Evolutionary conservation across 164 flowering plant genomes (phyloP).

Genomic region (Kalanchoe fedtschenkoi): DNA sequence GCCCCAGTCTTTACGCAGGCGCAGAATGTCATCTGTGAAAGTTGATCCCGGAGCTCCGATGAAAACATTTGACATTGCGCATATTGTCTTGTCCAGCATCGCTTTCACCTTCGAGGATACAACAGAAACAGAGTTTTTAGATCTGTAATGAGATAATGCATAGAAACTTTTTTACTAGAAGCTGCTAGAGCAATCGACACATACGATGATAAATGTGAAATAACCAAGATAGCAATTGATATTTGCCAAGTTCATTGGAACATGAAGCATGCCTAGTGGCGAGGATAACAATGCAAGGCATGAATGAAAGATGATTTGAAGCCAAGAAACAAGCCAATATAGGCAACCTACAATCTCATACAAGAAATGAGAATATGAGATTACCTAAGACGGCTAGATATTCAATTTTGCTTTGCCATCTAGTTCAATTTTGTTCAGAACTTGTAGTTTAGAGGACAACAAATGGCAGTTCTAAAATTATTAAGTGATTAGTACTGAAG

Average conservation of each 20-base stretch:
- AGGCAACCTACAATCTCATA: too few relatives aligned
- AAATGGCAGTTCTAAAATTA: not conserved
- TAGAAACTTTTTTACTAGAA: not conserved
- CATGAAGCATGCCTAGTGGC: too few relatives aligned
- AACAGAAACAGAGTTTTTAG: not conserved
- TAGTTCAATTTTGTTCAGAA: too few relatives aligned
- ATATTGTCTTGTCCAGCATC: constrained; percentile 94
- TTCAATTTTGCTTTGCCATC: not conserved
- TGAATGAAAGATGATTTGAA: too few relatives aligned
- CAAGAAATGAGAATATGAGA: not conserved
- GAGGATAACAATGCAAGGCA: too few relatives aligned
- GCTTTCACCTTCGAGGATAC: constrained; percentile 72
- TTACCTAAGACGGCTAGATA: not conserved
- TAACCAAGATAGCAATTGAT: too few relatives aligned
- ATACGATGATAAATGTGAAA: too few relatives aligned
- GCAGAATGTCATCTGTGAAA: constrained; percentile 88
- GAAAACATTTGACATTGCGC: constrained; percentile 77
- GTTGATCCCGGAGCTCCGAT: constrained; percentile 94
- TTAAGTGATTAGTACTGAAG: not conserved
- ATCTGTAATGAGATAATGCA: too few relatives aligned
- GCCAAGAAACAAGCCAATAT: too few relatives aligned
- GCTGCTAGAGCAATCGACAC: not conserved
- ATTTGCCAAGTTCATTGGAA: too few relatives aligned
- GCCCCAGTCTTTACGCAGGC: constrained; percentile 84
- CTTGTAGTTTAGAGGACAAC: not conserved